Percentiles rank a stretch among this genome's conserved stretches.
These are phyloP conservation scores for Populus pruinosa DNA, from an alignment of 345 rosid species.

Conservation along the genomic window DNA sequence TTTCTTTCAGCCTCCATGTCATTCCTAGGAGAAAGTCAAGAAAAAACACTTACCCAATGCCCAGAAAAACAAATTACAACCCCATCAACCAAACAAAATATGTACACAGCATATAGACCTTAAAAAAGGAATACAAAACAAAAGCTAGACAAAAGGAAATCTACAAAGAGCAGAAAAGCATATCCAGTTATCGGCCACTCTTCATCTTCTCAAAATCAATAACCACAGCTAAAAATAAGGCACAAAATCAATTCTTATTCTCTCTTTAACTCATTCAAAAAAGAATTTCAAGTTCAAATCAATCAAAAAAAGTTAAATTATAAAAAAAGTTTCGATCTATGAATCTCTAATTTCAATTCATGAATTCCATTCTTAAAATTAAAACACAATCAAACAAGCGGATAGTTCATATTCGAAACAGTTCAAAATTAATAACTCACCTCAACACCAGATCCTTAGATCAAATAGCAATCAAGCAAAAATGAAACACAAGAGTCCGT, in stretches of 20 bases:
- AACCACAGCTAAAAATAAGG: not conserved
- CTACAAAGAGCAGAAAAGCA: not conserved
- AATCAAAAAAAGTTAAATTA: no score
- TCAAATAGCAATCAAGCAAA: not conserved
- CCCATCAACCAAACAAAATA: not conserved
- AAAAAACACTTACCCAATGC: not conserved
- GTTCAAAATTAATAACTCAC: slow-evolving; percentile 17
- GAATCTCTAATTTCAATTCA: not conserved
- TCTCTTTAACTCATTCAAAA: not conserved
- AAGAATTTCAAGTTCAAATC: not conserved
- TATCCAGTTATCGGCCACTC: not conserved
- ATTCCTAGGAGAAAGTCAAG: not conserved
- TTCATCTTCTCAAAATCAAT: not conserved
- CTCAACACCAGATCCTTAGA: slow-evolving; percentile 14
- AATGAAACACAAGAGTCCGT: not conserved
- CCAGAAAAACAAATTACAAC: not conserved
- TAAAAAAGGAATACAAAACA: not conserved
- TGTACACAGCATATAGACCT: not conserved
- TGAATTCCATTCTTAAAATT: not conserved
- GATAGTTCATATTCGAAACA: not conserved
- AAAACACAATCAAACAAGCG: not conserved
- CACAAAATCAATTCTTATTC: not conserved
- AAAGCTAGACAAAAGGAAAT: not conserved
- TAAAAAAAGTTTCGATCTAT: not conserved
- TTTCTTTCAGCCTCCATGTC: not conserved